These are phyloP conservation scores for Macadamia tetraphylla DNA, from an alignment of 164 flowering plant species.

Conservation along the genomic window DNA sequence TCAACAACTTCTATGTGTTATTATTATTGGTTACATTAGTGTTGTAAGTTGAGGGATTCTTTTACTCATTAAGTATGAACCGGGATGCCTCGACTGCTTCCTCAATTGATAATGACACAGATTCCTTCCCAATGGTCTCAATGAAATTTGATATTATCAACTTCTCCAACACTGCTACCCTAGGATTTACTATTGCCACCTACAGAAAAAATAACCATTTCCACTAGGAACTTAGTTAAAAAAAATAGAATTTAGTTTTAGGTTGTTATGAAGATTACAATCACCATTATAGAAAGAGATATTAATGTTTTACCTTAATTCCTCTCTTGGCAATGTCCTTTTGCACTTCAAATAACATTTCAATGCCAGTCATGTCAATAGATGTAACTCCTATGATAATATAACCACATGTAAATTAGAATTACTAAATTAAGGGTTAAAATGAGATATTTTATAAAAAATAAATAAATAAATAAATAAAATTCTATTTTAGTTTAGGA, in stretches of 20 bases:
- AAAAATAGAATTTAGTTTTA: not conserved
- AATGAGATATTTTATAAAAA: no score
- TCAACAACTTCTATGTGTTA: no score
- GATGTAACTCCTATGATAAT: constrained; percentile 41
- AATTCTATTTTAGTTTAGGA: no score
- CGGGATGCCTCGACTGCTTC: constrained; percentile 54
- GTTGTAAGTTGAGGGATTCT: not conserved
- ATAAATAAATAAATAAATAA: no score
- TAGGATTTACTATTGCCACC: constrained; percentile 59
- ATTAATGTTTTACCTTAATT: constrained; percentile 35
- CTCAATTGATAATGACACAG: constrained; percentile 43
- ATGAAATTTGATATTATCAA: constrained; percentile 39
- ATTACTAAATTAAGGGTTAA: no score
- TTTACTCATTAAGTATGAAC: constrained; percentile 21
- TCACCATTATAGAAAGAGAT: no score
- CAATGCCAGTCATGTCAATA: constrained; percentile 70
- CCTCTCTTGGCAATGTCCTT: constrained; percentile 32
- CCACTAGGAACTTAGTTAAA: not conserved
- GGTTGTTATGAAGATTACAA: no score
- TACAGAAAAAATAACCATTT: constrained; percentile 4
- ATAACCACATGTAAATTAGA: not conserved
- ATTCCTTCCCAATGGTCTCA: constrained; percentile 51
- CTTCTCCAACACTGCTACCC: constrained; percentile 62
- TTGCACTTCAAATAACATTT: constrained; percentile 40
- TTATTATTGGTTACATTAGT: no score